Percentiles rank a stretch among this genome's conserved stretches.
phyloP scores from a whole-genome alignment of 1,284 basidiomycete species.

The Golubevia sp. region DNA sequence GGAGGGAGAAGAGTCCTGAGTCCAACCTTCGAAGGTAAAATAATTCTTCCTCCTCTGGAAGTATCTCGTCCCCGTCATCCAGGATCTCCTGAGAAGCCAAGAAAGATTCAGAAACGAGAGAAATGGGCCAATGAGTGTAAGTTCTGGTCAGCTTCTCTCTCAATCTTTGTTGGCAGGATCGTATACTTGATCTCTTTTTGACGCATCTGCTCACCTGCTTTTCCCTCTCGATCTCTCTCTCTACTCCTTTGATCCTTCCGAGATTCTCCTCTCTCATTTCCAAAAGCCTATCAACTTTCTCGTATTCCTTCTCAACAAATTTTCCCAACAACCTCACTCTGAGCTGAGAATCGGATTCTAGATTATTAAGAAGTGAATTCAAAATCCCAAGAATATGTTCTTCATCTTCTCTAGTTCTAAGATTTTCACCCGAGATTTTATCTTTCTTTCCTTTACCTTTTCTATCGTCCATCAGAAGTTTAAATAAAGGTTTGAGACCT shows the following conservation, averaged over 20 bases:
- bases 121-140: background rate
- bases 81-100: background rate
- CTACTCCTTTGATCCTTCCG: conserved; percentile 68
- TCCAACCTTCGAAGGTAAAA: conserved; percentile 85
- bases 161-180: too few species aligned
- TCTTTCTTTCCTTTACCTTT: too few species aligned
- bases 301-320: conserved; percentile 87
- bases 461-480: conserved; percentile 73
- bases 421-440: too few species aligned
- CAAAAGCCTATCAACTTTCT: conserved; percentile 88
- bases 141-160: too few species aligned
- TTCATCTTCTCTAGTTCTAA: conserved; percentile 69
- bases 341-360: conserved; percentile 79
- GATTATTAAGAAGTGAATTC: conserved; percentile 83
- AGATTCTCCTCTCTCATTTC: conserved; percentile 76
- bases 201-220: conserved; percentile 67
- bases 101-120: background rate
- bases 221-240: conserved; percentile 72
- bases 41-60: conserved; percentile 71
- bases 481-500: conserved; percentile 86
- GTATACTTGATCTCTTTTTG: too few species aligned
- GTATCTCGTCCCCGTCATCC: background rate
- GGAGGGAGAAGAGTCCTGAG: conserved; percentile 82
- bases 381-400: conserved; percentile 87
- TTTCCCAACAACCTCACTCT: conserved; percentile 86